Base-by-base conservation (phyloP, 2,329 filamentous ascomycete species). In the Ascomycota sp. region DNA sequence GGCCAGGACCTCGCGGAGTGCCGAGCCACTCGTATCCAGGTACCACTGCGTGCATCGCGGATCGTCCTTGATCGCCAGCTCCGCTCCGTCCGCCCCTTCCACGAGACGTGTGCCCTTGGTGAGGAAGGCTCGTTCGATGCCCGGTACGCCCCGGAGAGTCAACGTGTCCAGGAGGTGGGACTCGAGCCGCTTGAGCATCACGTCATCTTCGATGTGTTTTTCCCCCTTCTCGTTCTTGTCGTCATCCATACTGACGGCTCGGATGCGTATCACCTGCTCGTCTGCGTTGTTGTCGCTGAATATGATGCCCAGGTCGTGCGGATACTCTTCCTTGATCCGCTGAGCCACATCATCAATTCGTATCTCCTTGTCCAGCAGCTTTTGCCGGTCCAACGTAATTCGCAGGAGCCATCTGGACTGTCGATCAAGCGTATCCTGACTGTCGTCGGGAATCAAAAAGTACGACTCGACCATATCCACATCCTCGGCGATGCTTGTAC, bases 201-300 rank as follows among this genome's bases (percentile, higher is more conserved):
- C 77, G 48, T 95, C 86, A 38, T 94, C 83, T 44, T 92, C 79
- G 33, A 79, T 69, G 21, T 54, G 51, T 36, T 59, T 59, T 17
- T 61, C 58, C 8, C 53, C 52, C 23, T 77, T 74, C 8, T 86
- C 79, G 23, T 76, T 77, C 46, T 81, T 76, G 27, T 75, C 70
- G 29, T 77, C 75, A 29, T 69, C 65, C 36, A 70, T 62, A 21
- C 63, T 59, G 36, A 91, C 71, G 43, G 85, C 77, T 38, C 89
- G 79, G 39, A 94, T 77, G 50, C 89, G 89, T 42, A 98, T 82
- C 27, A 95, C 77, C 50, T 91, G 83, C 48, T 91, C 75, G 39
- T 94, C 85, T 8, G 86, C 85, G 51, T 98, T 98, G 61, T 94
- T 89, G 53, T 98, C 89, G 54, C 83, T 93, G 63, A 92, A 93